Evolutionary conservation across 2,329 filamentous ascomycete genomes (phyloP), one percentile per base, ranked within the genome.

Genomic region (Colletotrichum nymphaeae): DNA sequence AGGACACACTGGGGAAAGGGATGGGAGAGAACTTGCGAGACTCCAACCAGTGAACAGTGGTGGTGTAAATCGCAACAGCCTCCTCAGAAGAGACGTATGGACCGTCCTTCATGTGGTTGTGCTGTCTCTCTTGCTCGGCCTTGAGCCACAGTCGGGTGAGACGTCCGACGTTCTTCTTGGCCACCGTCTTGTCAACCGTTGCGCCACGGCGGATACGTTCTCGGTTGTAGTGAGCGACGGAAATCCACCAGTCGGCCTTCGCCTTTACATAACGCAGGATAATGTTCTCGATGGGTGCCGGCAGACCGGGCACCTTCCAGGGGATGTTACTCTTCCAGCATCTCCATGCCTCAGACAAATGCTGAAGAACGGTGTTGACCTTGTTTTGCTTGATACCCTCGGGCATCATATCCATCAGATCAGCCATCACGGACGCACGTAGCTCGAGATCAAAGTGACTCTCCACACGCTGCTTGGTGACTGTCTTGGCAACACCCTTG

Each of bases 321-420:
- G 97, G 97, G 77, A 99, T 99, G 80, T 99, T 99, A 85, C 95
- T 98, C 92, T 99, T 99, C 97, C 97, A 99, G 86, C 97, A 99
- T 85, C 97, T 91, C 97, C 97, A 99, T 16, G 97, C 97, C 86
- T 99, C 97, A 0, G 96, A 98, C 55, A 99, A 86, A 88, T 99
- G 97, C 80, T 98, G 97, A 67, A 99, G 87, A 57, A 99, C 96
- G 1, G 95, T 98, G 83, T 99, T 98, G 83, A 99, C 95, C 86
- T 99, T 99, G 87, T 97, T 99, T 82, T 99, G 97, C 83, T 98
- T 98, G 86, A 99, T 98, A 77, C 97, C 97, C 82, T 99, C 97
- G 0, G 97, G 97, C 97, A 99, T 99, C 97, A 99, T 99, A 80
- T 99, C 97, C 94, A 98, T 98, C 63, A 99, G 87, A 84, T 99